Evolutionary conservation across 2,329 filamentous ascomycete species (phyloP), one percentile per base, ranked within the genome.

Genomic region (Alternaria rosae): DNA sequence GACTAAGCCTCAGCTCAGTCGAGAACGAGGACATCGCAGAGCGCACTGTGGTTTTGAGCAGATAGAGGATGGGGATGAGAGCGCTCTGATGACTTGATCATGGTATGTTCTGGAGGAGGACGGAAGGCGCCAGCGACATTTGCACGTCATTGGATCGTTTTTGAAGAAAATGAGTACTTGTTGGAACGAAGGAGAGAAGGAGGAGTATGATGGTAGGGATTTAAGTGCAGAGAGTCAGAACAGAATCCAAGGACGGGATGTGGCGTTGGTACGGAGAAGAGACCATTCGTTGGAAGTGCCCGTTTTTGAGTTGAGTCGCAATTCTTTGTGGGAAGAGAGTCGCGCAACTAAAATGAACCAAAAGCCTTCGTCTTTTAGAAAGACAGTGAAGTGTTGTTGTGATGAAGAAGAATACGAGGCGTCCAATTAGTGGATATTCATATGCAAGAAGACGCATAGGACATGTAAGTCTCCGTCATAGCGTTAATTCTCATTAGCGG

Each of bases 1-100:
- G 21, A 21, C 0, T 43, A 6, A 21, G 12, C 17, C 2, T 0
- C 0, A 43, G 2, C 1, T 2, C 17, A 43, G 12, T 17, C 17
- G 41, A 21, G 41, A 21, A 13, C 1, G 12, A 43, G 13, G 41
- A 13, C 41, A 43, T 43, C 1, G 10, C 0, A 42, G 17, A 0
- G n/a, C 1, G n/a, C 17, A 5, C 1, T 20, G 10, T 42, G n/a
- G 4, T 11, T 42, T 42, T 42, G n/a, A 20, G 32, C n/a, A 7
- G 11, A 13, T 43, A 21, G n/a, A 42, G 6, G 38, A 21, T 13
- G 17, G 9, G 6, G 17, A 12, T 21, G 0, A 42, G 38, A 42
- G 38, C 5, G 17, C 12, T 9, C 38, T 6, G n/a, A 42, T 17
- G 20, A 4, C 32, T 35, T 35, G 0, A n/a, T n/a, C 3, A 0